Base-by-base conservation (phyloP, 176 grass and related monocot genomes). In the Triticum timopheevii region DNA sequence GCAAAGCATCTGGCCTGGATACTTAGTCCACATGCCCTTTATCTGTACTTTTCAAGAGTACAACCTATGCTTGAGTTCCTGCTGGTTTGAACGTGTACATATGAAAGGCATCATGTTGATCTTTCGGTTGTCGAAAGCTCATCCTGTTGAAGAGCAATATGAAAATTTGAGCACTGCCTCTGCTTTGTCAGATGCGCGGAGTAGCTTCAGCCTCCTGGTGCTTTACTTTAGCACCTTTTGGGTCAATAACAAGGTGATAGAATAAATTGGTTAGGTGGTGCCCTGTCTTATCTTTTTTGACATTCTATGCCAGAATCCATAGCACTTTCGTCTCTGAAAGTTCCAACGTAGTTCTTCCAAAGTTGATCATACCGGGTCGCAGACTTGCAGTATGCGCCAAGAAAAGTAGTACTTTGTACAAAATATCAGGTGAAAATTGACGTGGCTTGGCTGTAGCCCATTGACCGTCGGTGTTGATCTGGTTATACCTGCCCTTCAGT, bases 211-310 rank as follows among this genome's bases (percentile, higher is more conserved):
- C 8, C 19, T 90, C 64, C 35, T 34, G 39, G n/a, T 71, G 52
- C 54, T 25, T 56, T 78, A 16, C 8, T 31, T 50, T 20, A 65
- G 19, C 50, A 77, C 16, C 8, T 40, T 82, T 84, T 40, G 22
- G 59, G 83, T 70, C n/a, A 78, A 82, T 13, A 50, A 16, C 12
- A 47, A 47, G 45, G 13, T 47, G 45, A 22, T 22, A 22, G 56
- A 82, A 52, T 63, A 50, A 69, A 38, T 33, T 72, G 47, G 79
- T 82, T 90, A 42, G 72, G 79, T 77, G 6, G 65, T 86, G 63
- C n/a, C 15, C 36, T 82, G 61, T 40, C 58, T 38, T 23, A 4
- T 62, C 50, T 34, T 66, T 69, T 79, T 79, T 73, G 52, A 54
- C 71, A 77, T 50, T 78, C 63, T 16, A 13, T 64, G 45, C 83